Evolutionary conservation across 371 early-diverging fungal genomes (phyloP), one percentile per base, ranked within the genome.

Genomic region (Mortierella sp.): DNA sequence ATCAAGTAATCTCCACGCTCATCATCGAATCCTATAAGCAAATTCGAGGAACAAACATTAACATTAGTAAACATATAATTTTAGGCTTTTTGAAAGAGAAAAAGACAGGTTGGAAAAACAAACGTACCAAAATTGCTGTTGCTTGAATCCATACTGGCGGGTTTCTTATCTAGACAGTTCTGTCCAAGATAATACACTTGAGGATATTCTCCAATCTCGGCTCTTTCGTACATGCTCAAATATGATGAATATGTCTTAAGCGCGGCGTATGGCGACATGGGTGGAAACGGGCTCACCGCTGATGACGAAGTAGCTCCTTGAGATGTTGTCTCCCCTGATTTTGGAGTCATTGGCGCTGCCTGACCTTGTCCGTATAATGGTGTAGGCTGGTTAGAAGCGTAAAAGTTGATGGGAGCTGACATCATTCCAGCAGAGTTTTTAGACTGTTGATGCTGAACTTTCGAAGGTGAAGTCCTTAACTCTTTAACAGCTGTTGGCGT

Each of bases 1-100:
- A 96, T 89, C 58, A 93, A 86, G 69, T 97, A 97, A 74, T 98
- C 98, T 5, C 98, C 98, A 5, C 96, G 92, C 62, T 96, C 92
- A 86, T 98, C 98, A 81, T 97, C 98, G 70, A 90, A 98, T 16
- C 96, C 93, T 89, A 70, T 8, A 40, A 59, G 16, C 7, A 24
- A 58, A 33, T 38, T 33, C 9, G 16, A 55, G 9, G 55, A 9
- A 22, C 48, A 48, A n/a, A 48, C n/a, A 48, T 48, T 21, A 2
- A 19, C 41, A 21, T 60, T 4, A 62, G 62, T 36, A 62, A 62
- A 62, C 13, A 5, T 16, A 33, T 33, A 1, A 58, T n/a, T 9
- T 19, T 4, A 36, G 36, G 38, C 21, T 15, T 60, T n/a, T 15
- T 15, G 9, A 11, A 38, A 36, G 1, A 32, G 1, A 32, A 19